These are phyloP conservation scores for Ophiocordyceps unilateralis DNA, from an alignment of 2,329 filamentous ascomycete genomes.

Conservation along the genomic window DNA sequence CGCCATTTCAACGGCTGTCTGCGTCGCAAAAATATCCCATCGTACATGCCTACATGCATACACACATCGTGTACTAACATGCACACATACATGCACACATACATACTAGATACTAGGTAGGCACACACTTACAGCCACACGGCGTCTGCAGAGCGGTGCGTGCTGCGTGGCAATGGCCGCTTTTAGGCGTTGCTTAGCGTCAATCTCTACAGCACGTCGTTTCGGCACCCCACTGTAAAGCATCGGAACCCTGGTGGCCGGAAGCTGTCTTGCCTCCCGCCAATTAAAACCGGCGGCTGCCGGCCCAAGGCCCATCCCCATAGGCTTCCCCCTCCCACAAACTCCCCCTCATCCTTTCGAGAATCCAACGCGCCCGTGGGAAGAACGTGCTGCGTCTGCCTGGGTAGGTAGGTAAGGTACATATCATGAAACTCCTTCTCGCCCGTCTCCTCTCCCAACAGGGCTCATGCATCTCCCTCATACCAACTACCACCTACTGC, in stretches of 20 bases:
- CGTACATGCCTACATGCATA: no score
- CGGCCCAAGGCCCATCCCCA: background rate
- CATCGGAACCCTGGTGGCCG: background rate
- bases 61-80: no score
- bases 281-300: background rate
- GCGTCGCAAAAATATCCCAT: no score
- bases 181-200: background rate
- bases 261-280: background rate
- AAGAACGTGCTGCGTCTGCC: no score
- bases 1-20: no score
- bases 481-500: background rate
- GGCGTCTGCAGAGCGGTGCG: background rate
- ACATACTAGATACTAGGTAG: no score
- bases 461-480: background rate
- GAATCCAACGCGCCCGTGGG: no score
- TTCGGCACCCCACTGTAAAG: background rate
- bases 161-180: background rate
- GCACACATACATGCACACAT: no score
- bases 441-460: background rate
- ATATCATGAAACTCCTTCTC: background rate
- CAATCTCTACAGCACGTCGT: background rate
- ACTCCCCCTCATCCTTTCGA: background rate
- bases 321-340: background rate
- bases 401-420: background rate
- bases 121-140: background rate